Conservation (phyloP, 2,329 filamentous ascomycete genomes). For the Lithohypha guttulata region DNA sequence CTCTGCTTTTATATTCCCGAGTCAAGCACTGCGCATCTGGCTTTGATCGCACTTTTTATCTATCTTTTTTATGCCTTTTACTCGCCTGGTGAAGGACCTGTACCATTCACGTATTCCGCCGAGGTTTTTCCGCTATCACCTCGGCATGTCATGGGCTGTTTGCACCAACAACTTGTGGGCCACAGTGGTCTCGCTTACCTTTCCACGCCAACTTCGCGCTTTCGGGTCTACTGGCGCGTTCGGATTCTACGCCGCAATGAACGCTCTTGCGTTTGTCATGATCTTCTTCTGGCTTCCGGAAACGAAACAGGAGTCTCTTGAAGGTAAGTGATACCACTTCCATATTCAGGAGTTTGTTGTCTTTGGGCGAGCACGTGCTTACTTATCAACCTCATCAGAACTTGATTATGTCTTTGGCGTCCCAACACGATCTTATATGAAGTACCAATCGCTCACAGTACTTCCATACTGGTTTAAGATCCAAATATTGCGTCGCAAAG, state of each 20-base stretch:
- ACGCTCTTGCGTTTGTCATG: slow-evolving; percentile 39
- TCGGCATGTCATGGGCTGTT: slow-evolving; percentile 34
- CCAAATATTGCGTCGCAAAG: too few species aligned
- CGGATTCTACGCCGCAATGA: slow-evolving; percentile 45
- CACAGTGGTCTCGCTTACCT: slow-evolving; percentile 38
- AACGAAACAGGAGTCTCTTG: slow-evolving; percentile 23
- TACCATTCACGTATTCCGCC: slow-evolving; percentile 41
- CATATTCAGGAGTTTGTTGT: not conserved
- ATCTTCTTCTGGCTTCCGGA: slow-evolving; percentile 37
- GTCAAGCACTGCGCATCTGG: slow-evolving; percentile 32
- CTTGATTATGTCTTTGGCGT: slow-evolving; percentile 46
- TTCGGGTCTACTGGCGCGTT: slow-evolving; percentile 42
- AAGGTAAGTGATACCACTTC: too few species aligned
- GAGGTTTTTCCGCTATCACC: slow-evolving; percentile 40
- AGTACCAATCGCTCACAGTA: slow-evolving; percentile 29
- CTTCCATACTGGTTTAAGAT: slow-evolving; percentile 39
- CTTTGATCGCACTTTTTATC: slow-evolving; percentile 46
- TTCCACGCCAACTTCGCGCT: slow-evolving; percentile 17
- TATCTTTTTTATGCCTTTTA: slow-evolving; percentile 46
- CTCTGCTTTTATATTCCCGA: slow-evolving; percentile 43
- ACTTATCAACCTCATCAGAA: too few species aligned
- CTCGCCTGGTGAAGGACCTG: slow-evolving; percentile 39
- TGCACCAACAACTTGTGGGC: slow-evolving; percentile 40
- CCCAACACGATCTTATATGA: slow-evolving; percentile 35
- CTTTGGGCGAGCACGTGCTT: slow-evolving; percentile 30